A percentile compares a stretch with the other conserved stretches of the same genome.
phyloP scores from a whole-genome alignment of 2,329 filamentous ascomycete species.

The Lachnellula hyalina region DNA sequence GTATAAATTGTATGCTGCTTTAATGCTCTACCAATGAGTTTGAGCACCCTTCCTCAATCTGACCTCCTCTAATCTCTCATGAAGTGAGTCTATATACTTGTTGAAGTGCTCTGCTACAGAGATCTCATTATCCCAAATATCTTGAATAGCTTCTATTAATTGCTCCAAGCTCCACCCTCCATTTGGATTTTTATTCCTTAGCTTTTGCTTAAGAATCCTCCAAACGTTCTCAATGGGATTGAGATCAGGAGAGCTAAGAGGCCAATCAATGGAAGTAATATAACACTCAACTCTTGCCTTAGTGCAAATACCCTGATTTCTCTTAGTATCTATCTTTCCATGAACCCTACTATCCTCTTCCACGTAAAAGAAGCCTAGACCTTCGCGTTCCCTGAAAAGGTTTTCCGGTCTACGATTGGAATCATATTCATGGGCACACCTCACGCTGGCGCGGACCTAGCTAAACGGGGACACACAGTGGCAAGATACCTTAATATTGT shows the following conservation, averaged over 20 bases:
- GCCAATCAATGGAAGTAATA: constrained; percentile 8
- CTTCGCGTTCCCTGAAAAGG: too few relatives aligned
- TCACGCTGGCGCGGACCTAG: constrained; percentile 13
- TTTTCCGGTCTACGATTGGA: constrained; percentile 9
- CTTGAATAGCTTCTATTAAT: constrained; percentile 4
- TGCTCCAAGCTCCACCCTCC: constrained; percentile 5
- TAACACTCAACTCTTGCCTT: constrained; percentile 7
- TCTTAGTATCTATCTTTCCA: constrained; percentile 9
- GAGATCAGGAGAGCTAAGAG: constrained; percentile 7
- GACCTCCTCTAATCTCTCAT: constrained; percentile 3
- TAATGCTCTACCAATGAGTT: too few relatives aligned
- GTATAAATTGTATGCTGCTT: too few relatives aligned
- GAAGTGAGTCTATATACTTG: constrained; percentile 8
- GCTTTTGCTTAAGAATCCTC: constrained; percentile 6
- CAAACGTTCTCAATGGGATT: constrained; percentile 15
- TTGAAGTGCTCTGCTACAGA: constrained; percentile 6
- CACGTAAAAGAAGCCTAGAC: constrained; percentile 11
- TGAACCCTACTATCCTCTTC: constrained; percentile 10
- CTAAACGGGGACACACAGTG: constrained; percentile 4
- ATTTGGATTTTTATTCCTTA: constrained; percentile 7
- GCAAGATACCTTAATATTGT: constrained; percentile 1
- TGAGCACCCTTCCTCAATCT: not conserved
- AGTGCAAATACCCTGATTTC: constrained; percentile 14
- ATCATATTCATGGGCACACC: constrained; percentile 20
- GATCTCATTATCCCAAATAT: constrained; percentile 15